These are phyloP conservation scores for Angophora floribunda DNA, from an alignment of 345 rosid genomes.

Conservation along the genomic window DNA sequence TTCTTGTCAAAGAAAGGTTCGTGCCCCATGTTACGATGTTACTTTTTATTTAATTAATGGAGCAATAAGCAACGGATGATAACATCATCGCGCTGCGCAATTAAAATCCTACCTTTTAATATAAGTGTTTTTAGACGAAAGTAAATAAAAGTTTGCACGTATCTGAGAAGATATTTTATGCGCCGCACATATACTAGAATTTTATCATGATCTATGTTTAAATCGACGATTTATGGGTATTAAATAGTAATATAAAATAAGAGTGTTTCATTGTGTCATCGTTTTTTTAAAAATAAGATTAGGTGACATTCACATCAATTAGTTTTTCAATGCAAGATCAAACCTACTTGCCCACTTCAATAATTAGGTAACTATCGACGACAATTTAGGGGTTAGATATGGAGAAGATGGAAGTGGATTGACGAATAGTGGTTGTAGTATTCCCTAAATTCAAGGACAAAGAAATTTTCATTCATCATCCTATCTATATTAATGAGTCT, in stretches of 20 bases:
- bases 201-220: neutral
- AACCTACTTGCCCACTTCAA: neutral
- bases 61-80: neutral
- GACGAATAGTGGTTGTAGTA: neutral
- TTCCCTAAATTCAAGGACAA: neutral
- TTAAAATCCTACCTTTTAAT: neutral
- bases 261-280: neutral
- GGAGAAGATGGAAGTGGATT: neutral
- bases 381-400: neutral
- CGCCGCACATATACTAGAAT: neutral
- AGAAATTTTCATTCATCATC: too few relatives aligned
- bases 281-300: neutral
- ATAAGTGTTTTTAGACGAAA: neutral
- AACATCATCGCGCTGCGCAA: neutral
- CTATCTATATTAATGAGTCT: too few relatives aligned
- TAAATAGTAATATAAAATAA: neutral
- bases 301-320: neutral
- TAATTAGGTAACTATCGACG: neutral
- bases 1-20: neutral
- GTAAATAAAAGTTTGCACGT: neutral
- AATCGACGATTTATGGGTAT: neutral
- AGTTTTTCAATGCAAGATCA: neutral
- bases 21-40: neutral
- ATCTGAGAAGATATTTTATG: neutral
- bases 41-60: neutral